phyloP scores from a whole-genome alignment of 352 stramenopile genomes.

The Globisporangium emineosum region DNA sequence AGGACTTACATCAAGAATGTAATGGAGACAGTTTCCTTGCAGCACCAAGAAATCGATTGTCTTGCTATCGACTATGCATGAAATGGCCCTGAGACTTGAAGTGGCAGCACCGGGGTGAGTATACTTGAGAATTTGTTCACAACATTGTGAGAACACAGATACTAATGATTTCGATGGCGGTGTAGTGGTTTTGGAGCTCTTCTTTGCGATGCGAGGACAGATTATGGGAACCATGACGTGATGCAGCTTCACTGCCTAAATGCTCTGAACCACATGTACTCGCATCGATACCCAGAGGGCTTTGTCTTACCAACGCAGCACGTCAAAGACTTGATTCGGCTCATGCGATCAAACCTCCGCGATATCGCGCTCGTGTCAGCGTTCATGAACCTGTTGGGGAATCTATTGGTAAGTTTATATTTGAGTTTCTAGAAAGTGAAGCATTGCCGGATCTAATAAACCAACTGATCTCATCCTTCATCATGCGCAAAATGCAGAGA shows the following conservation, averaged over 20 bases:
- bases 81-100: constrained; percentile 2
- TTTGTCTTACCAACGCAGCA: constrained; percentile 21
- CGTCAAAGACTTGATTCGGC: constrained; percentile 22
- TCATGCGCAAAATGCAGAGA: constrained; percentile 8
- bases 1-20: neutral
- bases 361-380: constrained; percentile 17
- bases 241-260: constrained; percentile 10
- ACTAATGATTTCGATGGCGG: neutral
- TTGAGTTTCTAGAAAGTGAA: neutral
- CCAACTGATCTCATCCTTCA: neutral
- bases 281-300: neutral
- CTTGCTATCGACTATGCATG: constrained; percentile 3
- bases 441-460: neutral
- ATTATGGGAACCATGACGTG: neutral
- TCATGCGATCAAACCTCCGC: constrained; percentile 25
- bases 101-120: neutral
- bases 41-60: constrained; percentile 4
- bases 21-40: constrained; percentile 1
- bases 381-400: constrained; percentile 21
- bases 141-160: neutral
- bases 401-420: constrained; percentile 5
- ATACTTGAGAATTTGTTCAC: neutral
- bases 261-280: constrained; percentile 6
- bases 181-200: constrained; percentile 2
- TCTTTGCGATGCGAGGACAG: neutral